Evolutionary conservation across 176 grass and related monocot species (phyloP), one percentile per base, ranked within the genome.

Genomic region (Juncus inflexus): DNA sequence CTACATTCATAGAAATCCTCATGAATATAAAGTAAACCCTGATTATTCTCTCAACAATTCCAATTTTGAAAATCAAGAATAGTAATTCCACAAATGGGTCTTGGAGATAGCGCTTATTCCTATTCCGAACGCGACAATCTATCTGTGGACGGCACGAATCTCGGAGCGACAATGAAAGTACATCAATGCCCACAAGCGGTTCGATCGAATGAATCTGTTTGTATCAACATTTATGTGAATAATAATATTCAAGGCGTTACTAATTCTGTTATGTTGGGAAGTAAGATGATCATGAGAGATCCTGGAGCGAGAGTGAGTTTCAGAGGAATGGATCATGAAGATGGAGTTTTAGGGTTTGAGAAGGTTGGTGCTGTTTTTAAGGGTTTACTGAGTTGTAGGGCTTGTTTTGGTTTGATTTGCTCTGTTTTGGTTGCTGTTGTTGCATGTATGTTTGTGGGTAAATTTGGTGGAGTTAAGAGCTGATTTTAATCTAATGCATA

Each of bases 181-280:
- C 54, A 69, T 51, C 60, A 15, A 15, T 12, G 9, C 36, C 40
- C 47, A 11, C 41, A 47, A 50, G 37, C 8, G 4, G 8, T 54
- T 36, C 74, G 63, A 39, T 67, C 39, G 10, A 68, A 58, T 12
- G 74, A 66, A 15, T 76, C 67, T 63, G 36, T 64, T 66, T 40
- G 75, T 66, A 69, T 88, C 61, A 88, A 77, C 65, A 79, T 91
- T 61, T 87, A 89, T 50, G 70, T 96, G 15, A 83, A 83, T 54
- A 83, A 78, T 58, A 96, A 96, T 62, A 75, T 91, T 64, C 87
- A 96, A 51, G 87, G 87, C 4, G 91, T 96, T 61, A 86, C 87
- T 52, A 96, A 91, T 76, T 96, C 91, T 19, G 73, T 91, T 52
- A 55, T 96, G 50, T 60, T 96, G 2, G 74, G 91, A 78, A 96